phyloP scores from a whole-genome alignment of 768 basidiomycete species.

The Xanthoconium purpureum region DNA sequence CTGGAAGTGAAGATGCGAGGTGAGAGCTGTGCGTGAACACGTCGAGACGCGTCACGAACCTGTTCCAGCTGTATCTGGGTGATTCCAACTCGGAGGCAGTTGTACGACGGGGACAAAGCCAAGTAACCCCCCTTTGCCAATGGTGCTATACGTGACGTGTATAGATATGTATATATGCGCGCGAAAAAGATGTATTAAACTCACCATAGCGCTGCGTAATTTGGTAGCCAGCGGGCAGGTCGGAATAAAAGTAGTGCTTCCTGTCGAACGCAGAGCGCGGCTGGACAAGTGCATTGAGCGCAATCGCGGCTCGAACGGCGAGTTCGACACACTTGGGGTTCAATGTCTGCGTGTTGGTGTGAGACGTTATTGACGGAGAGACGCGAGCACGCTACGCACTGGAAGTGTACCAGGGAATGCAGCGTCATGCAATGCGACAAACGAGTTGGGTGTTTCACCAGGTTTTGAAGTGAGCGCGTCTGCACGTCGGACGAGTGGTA shows the following conservation, averaged over 20 bases:
- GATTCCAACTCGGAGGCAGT: slow-evolving; percentile 61
- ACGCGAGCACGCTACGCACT: slow-evolving; percentile 42
- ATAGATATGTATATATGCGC: neutral
- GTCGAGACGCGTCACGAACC: slow-evolving; percentile 41
- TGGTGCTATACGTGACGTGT: slow-evolving; percentile 51
- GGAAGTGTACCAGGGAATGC: slow-evolving; percentile 93
- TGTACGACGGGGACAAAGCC: slow-evolving; percentile 31
- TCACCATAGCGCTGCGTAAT: slow-evolving; percentile 94
- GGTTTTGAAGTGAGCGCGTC: slow-evolving; percentile 41
- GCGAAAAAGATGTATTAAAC: slow-evolving; percentile 1
- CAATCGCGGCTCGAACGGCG: slow-evolving; percentile 77
- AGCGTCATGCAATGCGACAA: slow-evolving; percentile 77
- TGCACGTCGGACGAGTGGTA: slow-evolving; percentile 14
- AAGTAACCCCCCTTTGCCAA: slow-evolving; percentile 70
- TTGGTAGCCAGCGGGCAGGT: slow-evolving; percentile 92
- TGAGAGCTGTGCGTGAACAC: neutral
- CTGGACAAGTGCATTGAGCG: slow-evolving; percentile 66
- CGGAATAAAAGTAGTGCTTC: slow-evolving; percentile 98
- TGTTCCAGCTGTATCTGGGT: slow-evolving; percentile 96
- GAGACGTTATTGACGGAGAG: neutral
- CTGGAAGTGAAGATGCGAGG: slow-evolving; percentile 36
- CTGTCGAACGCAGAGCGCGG: slow-evolving; percentile 81
- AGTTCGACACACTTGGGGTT: slow-evolving; percentile 74
- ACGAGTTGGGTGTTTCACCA: slow-evolving; percentile 63
- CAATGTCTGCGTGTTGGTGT: slow-evolving; percentile 27